These are phyloP conservation scores for Cutaneotrichosporon dermatis DNA, from an alignment of 1,284 basidiomycete genomes.

Conservation along the genomic window DNA sequence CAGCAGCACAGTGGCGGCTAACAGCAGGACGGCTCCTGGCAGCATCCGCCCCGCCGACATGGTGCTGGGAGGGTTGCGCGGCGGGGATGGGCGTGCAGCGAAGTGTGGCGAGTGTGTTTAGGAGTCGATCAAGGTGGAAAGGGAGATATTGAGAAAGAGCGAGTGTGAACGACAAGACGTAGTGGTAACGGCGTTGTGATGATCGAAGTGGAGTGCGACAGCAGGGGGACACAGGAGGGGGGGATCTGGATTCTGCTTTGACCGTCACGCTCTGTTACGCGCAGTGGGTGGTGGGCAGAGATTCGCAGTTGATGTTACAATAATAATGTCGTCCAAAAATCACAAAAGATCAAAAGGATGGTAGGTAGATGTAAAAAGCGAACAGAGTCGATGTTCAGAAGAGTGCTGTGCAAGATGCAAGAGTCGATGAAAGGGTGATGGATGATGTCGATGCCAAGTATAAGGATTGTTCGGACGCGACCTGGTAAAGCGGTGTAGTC, in stretches of 20 bases:
- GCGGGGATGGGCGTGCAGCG: not conserved
- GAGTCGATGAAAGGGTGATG: no score
- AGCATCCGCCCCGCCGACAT: slow-evolving; percentile 62
- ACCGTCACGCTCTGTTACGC: not conserved
- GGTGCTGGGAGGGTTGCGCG: not conserved
- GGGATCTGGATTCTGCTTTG: not conserved
- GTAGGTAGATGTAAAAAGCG: not conserved
- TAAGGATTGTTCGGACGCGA: no score
- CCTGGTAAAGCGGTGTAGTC: no score
- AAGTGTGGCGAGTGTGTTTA: not conserved
- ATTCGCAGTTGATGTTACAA: not conserved
- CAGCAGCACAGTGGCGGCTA: slow-evolving; percentile 67
- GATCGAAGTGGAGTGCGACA: no score
- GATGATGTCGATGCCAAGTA: no score
- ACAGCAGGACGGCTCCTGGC: slow-evolving; percentile 74
- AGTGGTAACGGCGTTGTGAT: no score
- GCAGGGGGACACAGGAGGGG: not conserved
- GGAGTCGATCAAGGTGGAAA: no score
- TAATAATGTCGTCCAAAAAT: not conserved
- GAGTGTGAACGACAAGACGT: no score
- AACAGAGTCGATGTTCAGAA: no score
- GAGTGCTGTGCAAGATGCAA: no score
- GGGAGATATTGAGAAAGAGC: no score
- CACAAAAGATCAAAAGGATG: not conserved
- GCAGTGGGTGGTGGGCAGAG: no score